Conservation (phyloP, 345 rosid genomes). For the Eucalyptus regnans region DNA sequence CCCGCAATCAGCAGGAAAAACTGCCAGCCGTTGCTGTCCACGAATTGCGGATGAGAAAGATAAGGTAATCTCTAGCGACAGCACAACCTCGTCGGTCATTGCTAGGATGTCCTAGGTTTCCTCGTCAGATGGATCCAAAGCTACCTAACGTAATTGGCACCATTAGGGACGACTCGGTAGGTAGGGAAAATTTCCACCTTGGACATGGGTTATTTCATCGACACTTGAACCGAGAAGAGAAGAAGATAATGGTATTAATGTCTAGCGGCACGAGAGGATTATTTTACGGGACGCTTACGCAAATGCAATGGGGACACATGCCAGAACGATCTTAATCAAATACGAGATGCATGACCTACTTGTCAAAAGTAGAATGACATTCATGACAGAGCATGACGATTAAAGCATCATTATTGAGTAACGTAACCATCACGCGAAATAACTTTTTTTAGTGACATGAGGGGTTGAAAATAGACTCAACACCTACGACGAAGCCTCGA, state of each 20-base stretch:
- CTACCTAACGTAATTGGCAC: not conserved
- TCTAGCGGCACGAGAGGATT: rapidly evolving
- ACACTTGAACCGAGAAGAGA: not conserved
- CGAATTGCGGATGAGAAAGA: not conserved
- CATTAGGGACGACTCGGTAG: not conserved
- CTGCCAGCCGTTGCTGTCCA: not conserved
- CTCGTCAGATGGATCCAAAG: not conserved
- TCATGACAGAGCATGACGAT: rapidly evolving
- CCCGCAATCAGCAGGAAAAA: not conserved
- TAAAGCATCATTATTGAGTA: not conserved
- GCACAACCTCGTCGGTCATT: not conserved
- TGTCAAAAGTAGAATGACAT: not conserved
- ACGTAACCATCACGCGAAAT: rapidly evolving
- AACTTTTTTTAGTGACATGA: not conserved
- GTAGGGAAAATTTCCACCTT: not conserved
- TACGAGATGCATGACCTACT: rapidly evolving
- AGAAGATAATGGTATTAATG: not conserved
- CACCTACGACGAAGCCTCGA: not conserved
- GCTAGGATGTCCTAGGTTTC: not conserved
- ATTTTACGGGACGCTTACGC: not conserved
- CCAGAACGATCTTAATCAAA: not conserved
- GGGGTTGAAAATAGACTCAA: not conserved
- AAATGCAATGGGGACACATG: not conserved
- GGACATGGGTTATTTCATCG: not conserved
- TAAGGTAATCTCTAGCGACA: not conserved